Conservation (phyloP, 1,139 yeast genomes). For the Pichia sp. region DNA sequence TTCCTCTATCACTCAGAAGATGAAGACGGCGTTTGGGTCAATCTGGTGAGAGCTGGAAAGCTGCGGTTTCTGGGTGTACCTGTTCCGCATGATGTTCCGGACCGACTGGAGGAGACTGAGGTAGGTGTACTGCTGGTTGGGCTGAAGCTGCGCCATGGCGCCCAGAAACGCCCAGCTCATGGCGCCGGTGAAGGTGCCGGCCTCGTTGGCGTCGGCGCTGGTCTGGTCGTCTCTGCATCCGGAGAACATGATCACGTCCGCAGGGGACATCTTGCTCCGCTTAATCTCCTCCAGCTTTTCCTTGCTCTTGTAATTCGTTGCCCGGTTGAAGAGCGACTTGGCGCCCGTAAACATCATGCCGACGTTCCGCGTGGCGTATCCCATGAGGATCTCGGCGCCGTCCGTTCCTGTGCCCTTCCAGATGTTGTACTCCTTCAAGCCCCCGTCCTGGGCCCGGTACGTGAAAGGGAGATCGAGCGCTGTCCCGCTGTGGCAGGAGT, state of each 20-base stretch:
- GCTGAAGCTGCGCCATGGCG: slow-evolving; percentile 61
- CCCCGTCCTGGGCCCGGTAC: slow-evolving; percentile 81
- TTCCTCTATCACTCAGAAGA: background rate
- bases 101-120: slow-evolving; percentile 74
- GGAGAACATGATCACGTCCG: slow-evolving; percentile 80
- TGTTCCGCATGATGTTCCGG: slow-evolving; percentile 62
- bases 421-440: slow-evolving; percentile 82
- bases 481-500: slow-evolving; percentile 93
- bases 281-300: slow-evolving; percentile 41
- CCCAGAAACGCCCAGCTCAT: slow-evolving; percentile 87
- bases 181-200: slow-evolving; percentile 83
- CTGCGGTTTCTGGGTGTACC: slow-evolving; percentile 88
- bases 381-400: slow-evolving; percentile 63
- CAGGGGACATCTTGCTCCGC: slow-evolving; percentile 71
- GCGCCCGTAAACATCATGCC: slow-evolving; percentile 49
- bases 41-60: slow-evolving; percentile 80
- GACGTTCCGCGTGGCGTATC: slow-evolving; percentile 69
- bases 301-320: slow-evolving; percentile 25
- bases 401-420: slow-evolving; percentile 82
- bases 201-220: slow-evolving; percentile 76
- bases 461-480: slow-evolving; percentile 84
- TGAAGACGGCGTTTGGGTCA: slow-evolving; percentile 65
- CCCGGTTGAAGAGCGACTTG: slow-evolving; percentile 48
- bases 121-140: slow-evolving; percentile 53
- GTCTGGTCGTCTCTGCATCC: slow-evolving; percentile 91